phyloP scores from a whole-genome alignment of 2,329 filamentous ascomycete species.

The Nannizziopsis barbatae region DNA sequence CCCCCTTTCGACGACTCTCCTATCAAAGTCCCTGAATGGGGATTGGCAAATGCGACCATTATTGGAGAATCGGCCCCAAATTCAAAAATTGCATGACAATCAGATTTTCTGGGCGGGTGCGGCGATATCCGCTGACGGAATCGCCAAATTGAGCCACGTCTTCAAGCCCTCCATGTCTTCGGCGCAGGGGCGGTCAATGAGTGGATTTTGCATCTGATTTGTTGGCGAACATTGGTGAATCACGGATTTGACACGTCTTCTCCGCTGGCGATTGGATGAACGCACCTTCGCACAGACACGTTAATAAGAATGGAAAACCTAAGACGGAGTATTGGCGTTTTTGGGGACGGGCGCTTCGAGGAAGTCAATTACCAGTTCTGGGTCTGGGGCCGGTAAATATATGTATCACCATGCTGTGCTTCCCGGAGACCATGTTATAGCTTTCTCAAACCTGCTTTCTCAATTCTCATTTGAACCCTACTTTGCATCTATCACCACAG shows the following conservation, averaged over 20 bases:
- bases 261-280: neutral
- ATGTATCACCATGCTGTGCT: neutral
- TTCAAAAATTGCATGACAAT: neutral
- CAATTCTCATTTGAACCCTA: neutral
- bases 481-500: neutral
- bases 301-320: neutral
- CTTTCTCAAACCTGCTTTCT: neutral
- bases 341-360: constrained; percentile 1
- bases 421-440: neutral
- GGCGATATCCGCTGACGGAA: constrained; percentile 1
- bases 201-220: neutral
- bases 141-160: constrained; percentile 6
- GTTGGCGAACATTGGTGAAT: neutral
- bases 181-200: neutral
- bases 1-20: no score
- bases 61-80: neutral
- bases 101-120: neutral
- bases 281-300: neutral
- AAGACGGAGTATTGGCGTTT: neutral
- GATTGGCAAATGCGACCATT: no score
- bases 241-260: neutral
- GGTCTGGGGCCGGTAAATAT: neutral
- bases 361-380: neutral
- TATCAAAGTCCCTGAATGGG: no score
- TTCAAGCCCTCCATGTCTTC: neutral